phyloP scores from a whole-genome alignment of 208 protist species.

The Trypanosoma platydactyli region DNA sequence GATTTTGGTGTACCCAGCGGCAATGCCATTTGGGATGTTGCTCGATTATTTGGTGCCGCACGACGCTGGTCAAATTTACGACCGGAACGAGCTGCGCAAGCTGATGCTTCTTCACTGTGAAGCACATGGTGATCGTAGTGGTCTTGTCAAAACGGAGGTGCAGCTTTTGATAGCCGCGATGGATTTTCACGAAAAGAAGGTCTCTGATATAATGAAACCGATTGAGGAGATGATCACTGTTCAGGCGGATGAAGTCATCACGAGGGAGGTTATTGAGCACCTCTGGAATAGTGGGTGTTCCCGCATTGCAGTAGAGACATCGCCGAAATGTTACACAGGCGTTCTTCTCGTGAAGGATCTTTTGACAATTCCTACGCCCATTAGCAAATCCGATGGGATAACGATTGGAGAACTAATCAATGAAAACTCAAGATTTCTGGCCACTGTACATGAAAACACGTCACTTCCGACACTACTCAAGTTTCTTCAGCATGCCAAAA shows the following conservation, averaged over 20 bases:
- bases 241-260: slow-evolving; percentile 63
- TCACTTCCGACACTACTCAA: slow-evolving; percentile 74
- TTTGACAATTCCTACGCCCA: slow-evolving; percentile 37
- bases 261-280: slow-evolving; percentile 65
- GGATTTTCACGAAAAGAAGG: slow-evolving; percentile 86
- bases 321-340: slow-evolving; percentile 38
- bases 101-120: slow-evolving; percentile 89
- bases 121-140: slow-evolving; percentile 38
- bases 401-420: slow-evolving; percentile 77
- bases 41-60: slow-evolving; percentile 73
- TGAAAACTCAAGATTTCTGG: slow-evolving; percentile 58
- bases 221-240: slow-evolving; percentile 59
- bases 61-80: slow-evolving; percentile 81
- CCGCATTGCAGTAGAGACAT: slow-evolving; percentile 68
- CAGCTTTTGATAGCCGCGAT: slow-evolving; percentile 83
- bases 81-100: slow-evolving; percentile 82
- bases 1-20: slow-evolving; percentile 78
- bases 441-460: slow-evolving; percentile 56
- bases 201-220: slow-evolving; percentile 85
- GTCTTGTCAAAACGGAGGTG: slow-evolving; percentile 75
- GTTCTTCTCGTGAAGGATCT: slow-evolving; percentile 85
- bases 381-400: slow-evolving; percentile 18
- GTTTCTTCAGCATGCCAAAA: slow-evolving; percentile 80
- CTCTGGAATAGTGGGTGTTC: slow-evolving; percentile 84
- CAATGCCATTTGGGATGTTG: slow-evolving; percentile 73